Evolutionary conservation across 2,329 filamentous ascomycete genomes (phyloP), one percentile per base, ranked within the genome.

Genomic region (Colletotrichum limetticola): DNA sequence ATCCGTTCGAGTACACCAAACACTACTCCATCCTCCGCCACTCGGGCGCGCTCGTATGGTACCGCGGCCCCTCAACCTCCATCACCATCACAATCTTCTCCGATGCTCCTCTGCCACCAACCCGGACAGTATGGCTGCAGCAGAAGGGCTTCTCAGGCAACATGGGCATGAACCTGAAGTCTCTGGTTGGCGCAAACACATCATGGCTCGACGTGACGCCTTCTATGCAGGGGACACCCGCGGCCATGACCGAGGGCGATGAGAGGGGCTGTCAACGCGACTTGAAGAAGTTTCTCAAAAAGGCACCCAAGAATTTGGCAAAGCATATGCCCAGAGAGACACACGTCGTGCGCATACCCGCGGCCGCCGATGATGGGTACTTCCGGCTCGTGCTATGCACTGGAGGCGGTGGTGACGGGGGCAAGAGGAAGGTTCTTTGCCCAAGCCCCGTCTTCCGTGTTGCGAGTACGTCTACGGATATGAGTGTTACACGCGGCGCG

Each of bases 131-230:
- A 16, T 94, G 91, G 90, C 82, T 94, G 30, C 92, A 94, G 82
- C 87, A 87, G 71, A 92, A 91, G 75, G 92, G 92, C 2, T 93
- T 86, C 82, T 91, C 90, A 0, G 92, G 92, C 5, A 91, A 91
- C 77, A 86, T 91, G 61, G 92, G 92, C 22, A 92, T 94, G 89
- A 86, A 86, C 7, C 82, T 91, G 32, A 92, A 92, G 78, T 88
- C 91, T 0, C 79, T 93, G 1, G 82, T 93, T 46, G 88, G 91
- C 8, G 85, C 87, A 0, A 89, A 86, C 14, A 85, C 86, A 8
- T 85, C 83, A 76, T 94, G 92, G 92, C 83, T 94, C 14, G 87
- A 94, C 71, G 91, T 94, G 2, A 94, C 92, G 0, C 92, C 92
- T 0, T 83, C 83, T 0, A 80, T 85, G 2, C 83, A 84, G 26